Evolutionary conservation across 176 grass and related monocot genomes (phyloP).

Genomic region (Panicum miliaceum): DNA sequence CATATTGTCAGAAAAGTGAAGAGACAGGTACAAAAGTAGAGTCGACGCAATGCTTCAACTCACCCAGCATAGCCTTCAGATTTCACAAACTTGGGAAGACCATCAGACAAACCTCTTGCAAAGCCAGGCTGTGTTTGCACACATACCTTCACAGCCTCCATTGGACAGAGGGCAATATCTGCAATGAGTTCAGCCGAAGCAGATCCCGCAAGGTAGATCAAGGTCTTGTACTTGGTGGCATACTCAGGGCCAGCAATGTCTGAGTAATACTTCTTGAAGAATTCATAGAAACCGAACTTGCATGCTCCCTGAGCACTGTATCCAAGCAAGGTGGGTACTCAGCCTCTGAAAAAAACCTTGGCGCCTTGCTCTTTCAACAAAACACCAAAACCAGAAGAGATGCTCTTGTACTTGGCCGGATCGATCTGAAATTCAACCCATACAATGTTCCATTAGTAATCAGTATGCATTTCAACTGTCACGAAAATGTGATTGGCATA

Average conservation of each 20-base stretch:
- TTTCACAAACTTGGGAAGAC: slow-evolving; percentile 75
- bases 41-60: neutral
- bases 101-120: slow-evolving; percentile 74
- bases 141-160: slow-evolving; percentile 84
- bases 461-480: neutral
- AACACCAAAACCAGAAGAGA: slow-evolving; percentile 67
- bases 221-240: slow-evolving; percentile 77
- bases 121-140: slow-evolving; percentile 82
- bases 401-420: slow-evolving; percentile 81
- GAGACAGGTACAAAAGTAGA: neutral
- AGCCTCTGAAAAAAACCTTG: slow-evolving; percentile 77
- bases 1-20: slow-evolving; percentile 11
- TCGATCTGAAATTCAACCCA: slow-evolving; percentile 59
- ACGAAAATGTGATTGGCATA: neutral
- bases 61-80: slow-evolving; percentile 78
- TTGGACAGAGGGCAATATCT: slow-evolving; percentile 77
- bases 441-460: neutral
- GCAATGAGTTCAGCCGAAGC: slow-evolving; percentile 81
- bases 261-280: slow-evolving; percentile 82
- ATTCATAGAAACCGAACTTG: slow-evolving; percentile 83
- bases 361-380: slow-evolving; percentile 81
- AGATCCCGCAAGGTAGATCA: slow-evolving; percentile 76
- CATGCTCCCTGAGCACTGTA: slow-evolving; percentile 74
- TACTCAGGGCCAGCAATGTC: slow-evolving; percentile 69
- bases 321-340: slow-evolving; percentile 68